These are phyloP conservation scores for Starmerella powellii DNA, from an alignment of 805 yeast genomes.

Conservation along the genomic window DNA sequence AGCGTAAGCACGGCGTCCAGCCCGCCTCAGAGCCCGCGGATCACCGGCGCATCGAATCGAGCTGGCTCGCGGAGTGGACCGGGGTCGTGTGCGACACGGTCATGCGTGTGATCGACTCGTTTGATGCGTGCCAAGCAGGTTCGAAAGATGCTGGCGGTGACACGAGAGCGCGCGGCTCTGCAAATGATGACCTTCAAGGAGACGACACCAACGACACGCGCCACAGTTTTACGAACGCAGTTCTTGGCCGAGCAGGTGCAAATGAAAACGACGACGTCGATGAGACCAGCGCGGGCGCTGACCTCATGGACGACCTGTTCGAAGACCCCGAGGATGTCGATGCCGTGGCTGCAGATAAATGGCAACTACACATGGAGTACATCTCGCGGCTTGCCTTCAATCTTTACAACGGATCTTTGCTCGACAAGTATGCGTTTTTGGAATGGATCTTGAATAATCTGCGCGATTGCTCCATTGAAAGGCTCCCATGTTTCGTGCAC, in stretches of 20 bases:
- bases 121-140: no score
- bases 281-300: not conserved
- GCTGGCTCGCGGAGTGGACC: conserved; percentile 84
- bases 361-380: conserved; percentile 47
- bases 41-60: conserved; percentile 32
- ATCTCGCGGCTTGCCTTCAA: conserved; percentile 48
- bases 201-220: no score
- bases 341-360: conserved; percentile 19
- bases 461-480: conserved; percentile 30
- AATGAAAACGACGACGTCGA: not conserved
- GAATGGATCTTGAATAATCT: conserved; percentile 51
- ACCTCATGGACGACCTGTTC: not conserved
- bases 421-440: conserved; percentile 52
- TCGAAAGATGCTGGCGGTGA: no score
- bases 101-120: conserved; percentile 39
- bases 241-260: not conserved
- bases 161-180: no score
- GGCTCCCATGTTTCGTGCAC: conserved; percentile 39
- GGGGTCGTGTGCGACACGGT: conserved; percentile 58
- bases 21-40: conserved; percentile 5
- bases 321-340: not conserved
- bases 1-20: conserved; percentile 31
- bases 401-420: conserved; percentile 53
- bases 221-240: not conserved
- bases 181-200: no score